Conservation (phyloP, 2,329 filamentous ascomycete species). For the Alternaria brassicicola region DNA sequence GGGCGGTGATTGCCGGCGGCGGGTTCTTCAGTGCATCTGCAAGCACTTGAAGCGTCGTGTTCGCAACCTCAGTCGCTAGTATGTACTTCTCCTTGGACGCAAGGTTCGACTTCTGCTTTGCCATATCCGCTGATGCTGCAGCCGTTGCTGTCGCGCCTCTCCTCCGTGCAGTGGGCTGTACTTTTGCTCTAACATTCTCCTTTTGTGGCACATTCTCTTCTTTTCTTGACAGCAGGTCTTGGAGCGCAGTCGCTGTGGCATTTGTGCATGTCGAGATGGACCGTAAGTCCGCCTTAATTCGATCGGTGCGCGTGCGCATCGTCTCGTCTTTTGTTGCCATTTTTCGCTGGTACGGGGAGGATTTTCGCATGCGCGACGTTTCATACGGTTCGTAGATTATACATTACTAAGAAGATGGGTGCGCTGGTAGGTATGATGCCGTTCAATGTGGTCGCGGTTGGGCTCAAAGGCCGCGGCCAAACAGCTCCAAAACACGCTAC, state of each 20-base stretch:
- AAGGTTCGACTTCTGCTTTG: slow-evolving; percentile 50
- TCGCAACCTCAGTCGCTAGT: slow-evolving; percentile 75
- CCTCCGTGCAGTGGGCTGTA: slow-evolving; percentile 29
- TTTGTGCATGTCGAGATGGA: slow-evolving; percentile 58
- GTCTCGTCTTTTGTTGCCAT: slow-evolving; percentile 41
- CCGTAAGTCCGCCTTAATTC: slow-evolving; percentile 55
- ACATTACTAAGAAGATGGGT: slow-evolving; percentile 33
- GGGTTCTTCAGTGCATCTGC: slow-evolving; percentile 67
- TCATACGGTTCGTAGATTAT: slow-evolving; percentile 36
- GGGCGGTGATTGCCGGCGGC: slow-evolving; percentile 18
- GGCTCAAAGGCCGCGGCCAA: slow-evolving; percentile 20
- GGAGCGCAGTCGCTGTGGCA: slow-evolving; percentile 54
- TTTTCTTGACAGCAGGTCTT: slow-evolving; percentile 50
- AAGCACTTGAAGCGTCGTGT: slow-evolving; percentile 70
- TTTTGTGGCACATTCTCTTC: slow-evolving; percentile 45
- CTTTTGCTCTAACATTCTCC: slow-evolving; percentile 41
- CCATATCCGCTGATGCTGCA: slow-evolving; percentile 42
- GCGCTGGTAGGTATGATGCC: slow-evolving; percentile 16
- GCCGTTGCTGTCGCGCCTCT: slow-evolving; percentile 41
- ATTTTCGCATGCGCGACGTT: not conserved
- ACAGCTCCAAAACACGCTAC: slow-evolving; percentile 27
- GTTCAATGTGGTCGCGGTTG: slow-evolving; percentile 13
- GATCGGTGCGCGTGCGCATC: slow-evolving; percentile 55
- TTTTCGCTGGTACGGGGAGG: not conserved
- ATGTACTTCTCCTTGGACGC: slow-evolving; percentile 66